Evolutionary conservation across 768 basidiomycete species (phyloP).

Genomic region (Boletus reticuloceps): DNA sequence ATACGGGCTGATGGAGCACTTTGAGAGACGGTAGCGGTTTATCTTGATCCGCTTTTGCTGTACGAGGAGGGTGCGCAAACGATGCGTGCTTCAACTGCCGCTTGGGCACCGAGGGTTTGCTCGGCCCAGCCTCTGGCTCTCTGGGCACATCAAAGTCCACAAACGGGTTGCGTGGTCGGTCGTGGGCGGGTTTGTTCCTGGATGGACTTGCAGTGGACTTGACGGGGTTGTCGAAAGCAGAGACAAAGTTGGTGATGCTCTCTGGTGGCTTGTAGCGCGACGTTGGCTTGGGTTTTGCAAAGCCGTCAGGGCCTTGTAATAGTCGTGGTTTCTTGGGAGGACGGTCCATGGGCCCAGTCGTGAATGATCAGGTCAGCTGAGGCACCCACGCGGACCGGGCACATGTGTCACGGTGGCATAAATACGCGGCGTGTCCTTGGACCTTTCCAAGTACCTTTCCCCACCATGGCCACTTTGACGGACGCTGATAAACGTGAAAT

Average conservation of each 20-base stretch:
- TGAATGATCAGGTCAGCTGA: too few species aligned
- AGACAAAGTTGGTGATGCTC: constrained; percentile 28
- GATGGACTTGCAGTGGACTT: background rate
- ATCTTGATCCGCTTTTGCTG: background rate
- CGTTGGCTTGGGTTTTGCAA: constrained; percentile 20
- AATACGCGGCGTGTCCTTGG: too few species aligned
- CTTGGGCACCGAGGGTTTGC: constrained; percentile 5
- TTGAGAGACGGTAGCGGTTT: constrained; percentile 8
- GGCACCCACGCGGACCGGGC: too few species aligned
- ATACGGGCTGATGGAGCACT: constrained; percentile 16
- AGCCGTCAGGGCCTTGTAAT: constrained; percentile 27
- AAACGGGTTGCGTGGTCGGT: constrained; percentile 21
- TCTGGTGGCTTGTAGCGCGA: constrained; percentile 24
- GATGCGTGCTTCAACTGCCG: constrained; percentile 8
- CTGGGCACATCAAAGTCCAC: constrained; percentile 5
- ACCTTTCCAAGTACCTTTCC: background rate
- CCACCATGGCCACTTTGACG: constrained; percentile 26
- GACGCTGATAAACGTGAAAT: constrained; percentile 43
- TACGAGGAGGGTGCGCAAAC: background rate
- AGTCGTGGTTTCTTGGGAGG: constrained; percentile 14
- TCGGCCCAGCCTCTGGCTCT: constrained; percentile 9
- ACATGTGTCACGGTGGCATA: too few species aligned
- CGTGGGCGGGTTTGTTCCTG: constrained; percentile 10
- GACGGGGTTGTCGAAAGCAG: constrained; percentile 20
- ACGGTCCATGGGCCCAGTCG: too few species aligned